Evolutionary conservation across 805 yeast species (phyloP).

Genomic region (Zygosaccharomyces kombuchaensis): DNA sequence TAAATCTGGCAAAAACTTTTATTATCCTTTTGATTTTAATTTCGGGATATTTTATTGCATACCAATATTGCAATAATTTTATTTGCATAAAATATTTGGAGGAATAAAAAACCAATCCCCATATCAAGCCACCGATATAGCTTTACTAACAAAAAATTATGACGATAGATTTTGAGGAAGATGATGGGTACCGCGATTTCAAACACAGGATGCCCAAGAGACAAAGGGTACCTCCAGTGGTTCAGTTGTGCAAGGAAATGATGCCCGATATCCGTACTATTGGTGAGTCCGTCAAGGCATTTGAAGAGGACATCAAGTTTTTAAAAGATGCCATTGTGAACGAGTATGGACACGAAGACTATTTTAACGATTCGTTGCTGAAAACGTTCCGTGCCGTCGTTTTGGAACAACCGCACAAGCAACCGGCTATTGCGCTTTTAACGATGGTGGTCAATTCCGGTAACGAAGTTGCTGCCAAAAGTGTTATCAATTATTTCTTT

Average conservation of each 20-base stretch:
- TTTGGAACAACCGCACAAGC: conserved; percentile 88
- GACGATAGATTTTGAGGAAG: conserved; percentile 29
- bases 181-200: conserved; percentile 30
- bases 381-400: conserved; percentile 64
- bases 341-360: conserved; percentile 59
- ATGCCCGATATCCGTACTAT: conserved; percentile 51
- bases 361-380: conserved; percentile 54
- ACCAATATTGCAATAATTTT: background rate
- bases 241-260: conserved; percentile 44
- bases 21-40: background rate
- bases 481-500: conserved; percentile 65
- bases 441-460: conserved; percentile 61
- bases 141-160: conserved; percentile 19
- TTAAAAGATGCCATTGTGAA: conserved; percentile 63
- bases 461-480: conserved; percentile 61
- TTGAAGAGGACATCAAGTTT: conserved; percentile 59
- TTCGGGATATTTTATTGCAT: background rate
- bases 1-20: background rate
- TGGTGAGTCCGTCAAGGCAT: conserved; percentile 52
- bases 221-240: conserved; percentile 42
- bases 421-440: conserved; percentile 64
- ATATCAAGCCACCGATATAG: background rate
- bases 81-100: background rate
- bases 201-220: conserved; percentile 33
- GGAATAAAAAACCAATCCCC: background rate